phyloP scores from a whole-genome alignment of 176 grass and related monocot species.

The Miscanthus lutarioriparius region DNA sequence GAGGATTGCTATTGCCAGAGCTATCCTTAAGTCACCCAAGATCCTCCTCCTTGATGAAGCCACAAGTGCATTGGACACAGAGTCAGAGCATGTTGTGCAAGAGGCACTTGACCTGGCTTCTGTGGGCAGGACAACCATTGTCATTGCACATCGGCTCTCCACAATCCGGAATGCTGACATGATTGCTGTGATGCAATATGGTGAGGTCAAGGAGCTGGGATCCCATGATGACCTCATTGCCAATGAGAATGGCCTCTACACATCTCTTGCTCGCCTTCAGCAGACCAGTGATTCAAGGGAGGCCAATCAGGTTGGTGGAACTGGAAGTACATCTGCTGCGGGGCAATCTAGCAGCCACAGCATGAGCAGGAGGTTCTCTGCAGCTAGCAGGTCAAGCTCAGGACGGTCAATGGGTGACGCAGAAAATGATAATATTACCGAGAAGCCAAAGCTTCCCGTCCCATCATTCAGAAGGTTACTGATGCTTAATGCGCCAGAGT shows the following conservation, averaged over 20 bases:
- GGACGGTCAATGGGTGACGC: slow-evolving; percentile 53
- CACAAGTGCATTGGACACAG: slow-evolving; percentile 87
- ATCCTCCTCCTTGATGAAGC: slow-evolving; percentile 96
- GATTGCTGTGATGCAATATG: slow-evolving; percentile 85
- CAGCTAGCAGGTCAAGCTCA: slow-evolving; percentile 77
- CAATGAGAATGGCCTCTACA: slow-evolving; percentile 71
- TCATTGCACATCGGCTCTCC: slow-evolving; percentile 89
- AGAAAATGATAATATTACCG: slow-evolving; percentile 26
- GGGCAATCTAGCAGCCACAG: slow-evolving; percentile 67
- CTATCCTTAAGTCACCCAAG: slow-evolving; percentile 92
- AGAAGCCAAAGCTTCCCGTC: slow-evolving; percentile 48
- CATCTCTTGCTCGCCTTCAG: slow-evolving; percentile 83
- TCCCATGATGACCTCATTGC: slow-evolving; percentile 84
- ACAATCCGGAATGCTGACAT: slow-evolving; percentile 82
- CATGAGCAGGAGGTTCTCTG: slow-evolving; percentile 83
- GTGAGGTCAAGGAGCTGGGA: slow-evolving; percentile 81
- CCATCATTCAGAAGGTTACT: slow-evolving; percentile 84
- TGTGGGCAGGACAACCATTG: slow-evolving; percentile 78
- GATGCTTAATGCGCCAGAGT: slow-evolving; percentile 90
- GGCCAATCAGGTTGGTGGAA: slow-evolving; percentile 35
- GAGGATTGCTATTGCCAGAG: slow-evolving; percentile 95
- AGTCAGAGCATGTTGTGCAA: slow-evolving; percentile 85
- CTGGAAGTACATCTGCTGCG: slow-evolving; percentile 39
- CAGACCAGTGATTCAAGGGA: slow-evolving; percentile 56
- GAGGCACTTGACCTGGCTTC: slow-evolving; percentile 87